Base-by-base conservation (phyloP, 2,329 filamentous ascomycete genomes). In the Clonostachys solani region DNA sequence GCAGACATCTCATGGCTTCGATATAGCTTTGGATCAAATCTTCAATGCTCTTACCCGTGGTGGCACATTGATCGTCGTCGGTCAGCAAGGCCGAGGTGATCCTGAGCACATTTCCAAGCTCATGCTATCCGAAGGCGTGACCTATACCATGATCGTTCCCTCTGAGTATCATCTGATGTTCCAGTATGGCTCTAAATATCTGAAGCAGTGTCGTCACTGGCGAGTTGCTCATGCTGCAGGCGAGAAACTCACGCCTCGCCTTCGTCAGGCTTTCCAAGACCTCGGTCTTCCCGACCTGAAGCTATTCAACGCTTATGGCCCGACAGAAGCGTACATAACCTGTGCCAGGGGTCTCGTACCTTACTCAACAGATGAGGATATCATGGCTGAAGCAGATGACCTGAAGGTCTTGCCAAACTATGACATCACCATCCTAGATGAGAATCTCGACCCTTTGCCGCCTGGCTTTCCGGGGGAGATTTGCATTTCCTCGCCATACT, bases 401-500 rank as follows among this genome's bases (percentile, higher is more conserved):
- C n/a, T n/a, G n/a, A n/a, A n/a, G n/a, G n/a, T n/a, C n/a, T 41
- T 53, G 7, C 54, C 54, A 3, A 66, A 66, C 48, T 56, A 63
- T 1, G 54, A 62, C 2, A 49, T 68, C 2, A 73, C 71, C 47
- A 62, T 77, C 6, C 54, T 75, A 5, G 65, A 73, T 46, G 45
- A 54, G 8, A 40, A 58, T 2, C 48, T 56, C 15, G 36, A 44
- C 7, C 48, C 53, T 5, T 38, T 53, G 9, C 55, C 55, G 3
- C 5, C 19, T 12, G 45, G 45, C 8, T 6, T 47, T 6, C 40
- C 29, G 5, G 52, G 50, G 6, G 52, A 54, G 38, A 45, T 52
- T 17, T 45, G 38, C 42, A 29, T 52, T 2, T 42, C 33, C 16
- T 40, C 29, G 33, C 40, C 38, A 6, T 19, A 42, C 47, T 19